These are phyloP conservation scores for Starmerella gropengiesseri DNA, from an alignment of 805 yeast genomes.

Conservation along the genomic window DNA sequence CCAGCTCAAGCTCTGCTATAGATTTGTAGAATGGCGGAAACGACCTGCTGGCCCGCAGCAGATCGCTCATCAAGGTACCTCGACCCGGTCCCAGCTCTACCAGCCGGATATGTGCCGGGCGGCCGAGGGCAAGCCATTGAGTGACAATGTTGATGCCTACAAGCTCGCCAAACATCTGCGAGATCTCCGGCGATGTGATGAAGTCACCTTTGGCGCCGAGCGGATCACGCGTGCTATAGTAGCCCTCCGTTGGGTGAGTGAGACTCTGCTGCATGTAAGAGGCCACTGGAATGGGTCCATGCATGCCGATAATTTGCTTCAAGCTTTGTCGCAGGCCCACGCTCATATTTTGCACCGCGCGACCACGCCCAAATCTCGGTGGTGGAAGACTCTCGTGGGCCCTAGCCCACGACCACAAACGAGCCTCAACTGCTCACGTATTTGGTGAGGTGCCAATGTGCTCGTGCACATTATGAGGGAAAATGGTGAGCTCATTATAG, in stretches of 20 bases:
- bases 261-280: constrained; percentile 73
- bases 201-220: constrained; percentile 62
- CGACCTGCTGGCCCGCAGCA: constrained; percentile 32
- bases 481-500: no score
- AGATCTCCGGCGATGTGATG: constrained; percentile 76
- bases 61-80: constrained; percentile 67
- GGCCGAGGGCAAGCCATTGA: constrained; percentile 47
- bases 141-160: constrained; percentile 55
- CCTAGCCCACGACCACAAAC: no score
- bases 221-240: constrained; percentile 69
- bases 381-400: no score
- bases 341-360: constrained; percentile 1
- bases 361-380: no score
- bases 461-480: no score
- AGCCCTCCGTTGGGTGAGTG: constrained; percentile 66
- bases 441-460: no score
- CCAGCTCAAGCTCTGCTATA: constrained; percentile 37
- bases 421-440: no score
- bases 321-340: constrained; percentile 14
- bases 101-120: constrained; percentile 41
- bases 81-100: constrained; percentile 80
- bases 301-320: constrained; percentile 33
- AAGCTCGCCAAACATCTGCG: constrained; percentile 79
- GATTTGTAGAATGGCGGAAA: constrained; percentile 31
- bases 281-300: constrained; percentile 68